These are phyloP conservation scores for Anthracocystis setariae DNA, from an alignment of 1,284 basidiomycete species.

Conservation along the genomic window DNA sequence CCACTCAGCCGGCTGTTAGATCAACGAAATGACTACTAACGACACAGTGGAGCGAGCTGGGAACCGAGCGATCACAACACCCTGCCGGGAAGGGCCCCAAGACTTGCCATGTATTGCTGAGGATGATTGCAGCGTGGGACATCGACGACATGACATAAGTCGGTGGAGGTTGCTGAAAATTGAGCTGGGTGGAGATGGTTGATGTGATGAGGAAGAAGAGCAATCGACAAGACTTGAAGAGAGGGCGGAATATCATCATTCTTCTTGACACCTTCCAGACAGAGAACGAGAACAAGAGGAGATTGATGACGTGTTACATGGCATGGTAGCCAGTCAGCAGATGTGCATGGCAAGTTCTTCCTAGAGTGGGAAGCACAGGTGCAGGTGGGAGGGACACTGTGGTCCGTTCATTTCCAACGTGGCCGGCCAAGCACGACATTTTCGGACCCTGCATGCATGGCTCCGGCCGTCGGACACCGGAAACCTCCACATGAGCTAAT, in stretches of 20 bases:
- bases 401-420: background rate
- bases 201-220: conserved; percentile 14
- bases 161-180: conserved; percentile 1
- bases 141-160: too few species aligned
- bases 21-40: too few species aligned
- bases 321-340: too few species aligned
- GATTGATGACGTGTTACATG: too few species aligned
- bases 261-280: background rate
- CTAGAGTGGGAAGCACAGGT: background rate
- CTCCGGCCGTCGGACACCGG: background rate
- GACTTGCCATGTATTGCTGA: conserved; percentile 26
- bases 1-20: too few species aligned
- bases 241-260: conserved; percentile 2
- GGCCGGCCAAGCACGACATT: background rate
- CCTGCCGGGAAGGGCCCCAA: conserved; percentile 32
- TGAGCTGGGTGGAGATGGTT: conserved; percentile 24
- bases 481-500: conserved; percentile 1
- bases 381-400: background rate
- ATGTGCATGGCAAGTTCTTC: too few species aligned
- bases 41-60: too few species aligned
- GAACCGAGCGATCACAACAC: too few species aligned
- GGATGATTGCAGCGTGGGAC: background rate
- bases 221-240: conserved; percentile 45
- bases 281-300: too few species aligned
- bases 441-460: conserved; percentile 26